Percentiles rank a stretch among this genome's conserved stretches.
Evolutionary conservation across 1,284 basidiomycete species (phyloP).

Genomic region (Leccinum fallax): DNA sequence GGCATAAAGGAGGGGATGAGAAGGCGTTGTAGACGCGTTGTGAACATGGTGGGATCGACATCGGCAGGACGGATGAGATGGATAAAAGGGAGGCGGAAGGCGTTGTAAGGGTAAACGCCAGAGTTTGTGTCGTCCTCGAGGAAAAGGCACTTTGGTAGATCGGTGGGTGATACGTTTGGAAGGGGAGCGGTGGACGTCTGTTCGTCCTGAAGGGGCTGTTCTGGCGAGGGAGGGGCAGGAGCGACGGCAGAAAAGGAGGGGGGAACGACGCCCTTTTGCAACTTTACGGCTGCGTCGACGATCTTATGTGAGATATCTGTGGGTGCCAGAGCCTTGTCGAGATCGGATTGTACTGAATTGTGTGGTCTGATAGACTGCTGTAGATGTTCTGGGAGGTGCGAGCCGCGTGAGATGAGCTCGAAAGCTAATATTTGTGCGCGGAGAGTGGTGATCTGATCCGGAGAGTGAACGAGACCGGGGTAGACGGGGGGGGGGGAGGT

Average conservation of each 20-base stretch:
- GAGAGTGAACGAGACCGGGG: too few relatives aligned
- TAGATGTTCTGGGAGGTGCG: too few relatives aligned
- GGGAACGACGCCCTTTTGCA: too few relatives aligned
- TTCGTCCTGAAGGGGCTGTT: not conserved
- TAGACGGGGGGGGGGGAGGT: too few relatives aligned
- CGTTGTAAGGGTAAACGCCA: slow-evolving; percentile 93
- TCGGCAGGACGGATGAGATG: slow-evolving; percentile 69
- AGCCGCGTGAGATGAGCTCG: too few relatives aligned
- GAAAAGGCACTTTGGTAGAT: slow-evolving; percentile 57
- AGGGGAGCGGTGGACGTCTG: not conserved
- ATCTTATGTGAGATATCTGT: too few relatives aligned
- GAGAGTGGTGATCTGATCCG: too few relatives aligned
- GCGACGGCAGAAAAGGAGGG: not conserved
- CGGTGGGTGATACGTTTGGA: slow-evolving; percentile 1
- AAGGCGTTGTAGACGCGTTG: slow-evolving; percentile 77
- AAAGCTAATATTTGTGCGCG: too few relatives aligned
- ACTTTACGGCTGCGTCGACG: too few relatives aligned
- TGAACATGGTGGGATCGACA: slow-evolving; percentile 58
- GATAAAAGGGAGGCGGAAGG: slow-evolving; percentile 86
- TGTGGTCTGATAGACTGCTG: too few relatives aligned
- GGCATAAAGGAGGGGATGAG: slow-evolving; percentile 92
- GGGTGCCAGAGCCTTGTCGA: too few relatives aligned
- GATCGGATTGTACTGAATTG: too few relatives aligned
- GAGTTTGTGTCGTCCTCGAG: slow-evolving; percentile 83
- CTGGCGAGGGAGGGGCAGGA: not conserved